Conservation (phyloP, 2,329 filamentous ascomycete species). For the Colletotrichum sp. region DNA sequence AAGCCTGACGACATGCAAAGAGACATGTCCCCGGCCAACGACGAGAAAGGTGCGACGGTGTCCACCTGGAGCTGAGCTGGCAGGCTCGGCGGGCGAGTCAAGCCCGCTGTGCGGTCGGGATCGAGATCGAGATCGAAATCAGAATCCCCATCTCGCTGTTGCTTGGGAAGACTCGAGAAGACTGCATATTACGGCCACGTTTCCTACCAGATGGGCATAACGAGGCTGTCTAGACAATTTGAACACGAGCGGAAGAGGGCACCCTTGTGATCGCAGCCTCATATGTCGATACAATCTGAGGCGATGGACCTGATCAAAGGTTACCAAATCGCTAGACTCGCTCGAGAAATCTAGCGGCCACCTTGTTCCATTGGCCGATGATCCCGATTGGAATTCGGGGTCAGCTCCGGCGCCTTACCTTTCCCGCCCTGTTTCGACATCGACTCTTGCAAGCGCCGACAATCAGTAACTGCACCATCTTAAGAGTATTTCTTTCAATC, state of each 20-base stretch:
- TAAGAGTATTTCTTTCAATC: neutral
- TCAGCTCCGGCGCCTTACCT: neutral
- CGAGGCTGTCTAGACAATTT: neutral
- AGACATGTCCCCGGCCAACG: neutral
- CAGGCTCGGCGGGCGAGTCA: slow-evolving; percentile 2
- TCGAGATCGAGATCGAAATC: slow-evolving; percentile 3
- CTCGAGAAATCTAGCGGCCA: neutral
- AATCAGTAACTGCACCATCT: neutral
- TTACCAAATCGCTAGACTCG: neutral
- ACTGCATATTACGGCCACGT: neutral
- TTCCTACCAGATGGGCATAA: neutral
- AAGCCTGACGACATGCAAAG: neutral
- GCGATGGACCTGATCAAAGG: neutral
- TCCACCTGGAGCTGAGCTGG: slow-evolving; percentile 5
- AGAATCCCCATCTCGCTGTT: neutral
- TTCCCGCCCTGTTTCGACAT: neutral
- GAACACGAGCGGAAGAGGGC: neutral
- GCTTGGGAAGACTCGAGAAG: neutral
- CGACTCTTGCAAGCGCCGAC: neutral
- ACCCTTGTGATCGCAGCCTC: neutral
- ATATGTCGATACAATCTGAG: neutral
- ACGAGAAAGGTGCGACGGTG: neutral
- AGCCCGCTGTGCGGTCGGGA: neutral
- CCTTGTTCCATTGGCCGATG: neutral
- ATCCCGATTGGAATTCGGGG: neutral